A percentile compares a stretch with the other conserved stretches of the same genome.
phyloP scores from a whole-genome alignment of 140 eudicot genomes.

The Anethum foeniculum region DNA sequence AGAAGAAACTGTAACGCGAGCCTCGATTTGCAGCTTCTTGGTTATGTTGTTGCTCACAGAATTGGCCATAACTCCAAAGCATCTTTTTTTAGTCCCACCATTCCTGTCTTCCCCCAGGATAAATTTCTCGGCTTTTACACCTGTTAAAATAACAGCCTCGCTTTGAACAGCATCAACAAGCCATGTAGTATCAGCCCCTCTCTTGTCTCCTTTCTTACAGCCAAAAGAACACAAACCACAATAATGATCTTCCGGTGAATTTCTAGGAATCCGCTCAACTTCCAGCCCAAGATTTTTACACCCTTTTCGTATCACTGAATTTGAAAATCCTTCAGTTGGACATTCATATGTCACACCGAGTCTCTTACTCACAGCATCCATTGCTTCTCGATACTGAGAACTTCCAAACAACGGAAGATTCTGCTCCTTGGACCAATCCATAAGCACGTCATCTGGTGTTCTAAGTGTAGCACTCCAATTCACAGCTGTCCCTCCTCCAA shows the following conservation, averaged over 20 bases:
- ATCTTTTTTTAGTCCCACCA: slow-evolving; percentile 28
- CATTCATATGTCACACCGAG: slow-evolving; percentile 55
- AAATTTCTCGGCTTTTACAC: slow-evolving; percentile 66
- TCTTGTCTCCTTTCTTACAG: slow-evolving; percentile 71
- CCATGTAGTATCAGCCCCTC: slow-evolving; percentile 81
- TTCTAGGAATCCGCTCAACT: slow-evolving; percentile 47
- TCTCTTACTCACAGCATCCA: slow-evolving; percentile 67
- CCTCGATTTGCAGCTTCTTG: slow-evolving; percentile 49
- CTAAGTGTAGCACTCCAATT: slow-evolving; percentile 83
- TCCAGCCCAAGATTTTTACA: slow-evolving; percentile 60
- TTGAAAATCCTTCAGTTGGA: slow-evolving; percentile 56
- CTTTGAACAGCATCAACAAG: slow-evolving; percentile 62
- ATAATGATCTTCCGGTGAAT: slow-evolving; percentile 62
- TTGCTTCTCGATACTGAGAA: slow-evolving; percentile 50
- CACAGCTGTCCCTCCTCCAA: slow-evolving; percentile 90
- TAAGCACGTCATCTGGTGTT: slow-evolving; percentile 64
- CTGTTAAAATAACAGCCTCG: slow-evolving; percentile 53
- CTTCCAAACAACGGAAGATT: slow-evolving; percentile 54
- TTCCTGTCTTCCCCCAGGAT: slow-evolving; percentile 25
- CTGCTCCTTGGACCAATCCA: slow-evolving; percentile 53
- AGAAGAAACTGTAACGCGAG: slow-evolving; percentile 54
- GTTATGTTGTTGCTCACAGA: slow-evolving; percentile 26
- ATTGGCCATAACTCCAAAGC: slow-evolving; percentile 51
- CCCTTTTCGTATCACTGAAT: slow-evolving; percentile 56
- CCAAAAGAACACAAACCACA: slow-evolving; percentile 87